Conservation (phyloP, 148 eudicot species). For the Vaccinium corymbosum region DNA sequence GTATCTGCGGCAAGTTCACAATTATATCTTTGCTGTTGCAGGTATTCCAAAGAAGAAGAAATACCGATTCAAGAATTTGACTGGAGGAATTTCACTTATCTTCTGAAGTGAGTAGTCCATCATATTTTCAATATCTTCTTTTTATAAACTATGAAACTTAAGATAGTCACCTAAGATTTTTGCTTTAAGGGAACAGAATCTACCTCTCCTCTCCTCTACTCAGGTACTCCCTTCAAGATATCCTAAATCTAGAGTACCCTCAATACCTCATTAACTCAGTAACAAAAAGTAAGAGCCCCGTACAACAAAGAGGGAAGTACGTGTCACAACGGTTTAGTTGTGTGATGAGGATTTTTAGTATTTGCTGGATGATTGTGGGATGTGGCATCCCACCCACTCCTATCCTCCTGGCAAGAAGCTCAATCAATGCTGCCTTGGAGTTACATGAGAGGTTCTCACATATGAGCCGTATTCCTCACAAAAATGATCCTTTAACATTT, state of each 20-base stretch:
- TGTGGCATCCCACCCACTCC: background rate
- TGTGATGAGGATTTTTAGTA: background rate
- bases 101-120: conserved; percentile 66
- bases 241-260: conserved; percentile 1
- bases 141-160: background rate
- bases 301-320: background rate
- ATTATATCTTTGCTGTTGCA: conserved; percentile 24
- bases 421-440: background rate
- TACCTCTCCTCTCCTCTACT: background rate
- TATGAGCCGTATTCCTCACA: background rate
- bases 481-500: background rate
- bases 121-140: background rate
- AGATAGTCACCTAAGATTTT: background rate
- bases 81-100: conserved; percentile 65
- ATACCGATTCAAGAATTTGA: conserved; percentile 44
- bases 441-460: background rate
- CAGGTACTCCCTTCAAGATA: background rate
- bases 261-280: background rate
- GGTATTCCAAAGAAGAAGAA: conserved; percentile 96
- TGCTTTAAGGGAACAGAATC: background rate
- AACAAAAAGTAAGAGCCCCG: background rate
- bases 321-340: background rate
- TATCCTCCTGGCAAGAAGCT: background rate
- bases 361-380: background rate
- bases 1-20: background rate